Percentiles rank a stretch among this genome's conserved stretches.
Evolutionary conservation across 2,329 filamentous ascomycete genomes (phyloP).

Genomic region (Lasiodiplodia hormozganensis): DNA sequence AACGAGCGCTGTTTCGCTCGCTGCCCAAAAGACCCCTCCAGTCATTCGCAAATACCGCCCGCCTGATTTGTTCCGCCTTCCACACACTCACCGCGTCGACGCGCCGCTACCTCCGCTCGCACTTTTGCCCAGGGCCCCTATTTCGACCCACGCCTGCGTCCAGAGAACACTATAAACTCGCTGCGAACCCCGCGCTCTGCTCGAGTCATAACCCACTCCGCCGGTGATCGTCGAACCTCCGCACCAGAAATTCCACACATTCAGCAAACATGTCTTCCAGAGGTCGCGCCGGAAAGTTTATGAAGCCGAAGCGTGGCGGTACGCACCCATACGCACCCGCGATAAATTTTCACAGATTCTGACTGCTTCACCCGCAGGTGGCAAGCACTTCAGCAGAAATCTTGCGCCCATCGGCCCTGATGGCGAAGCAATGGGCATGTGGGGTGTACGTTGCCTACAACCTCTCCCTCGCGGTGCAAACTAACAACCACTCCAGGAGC

Average conservation of each 20-base stretch:
- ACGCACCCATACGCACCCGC: constrained; percentile 38
- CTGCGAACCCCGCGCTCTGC: constrained; percentile 22
- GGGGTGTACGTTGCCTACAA: constrained; percentile 65
- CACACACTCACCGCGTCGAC: neutral
- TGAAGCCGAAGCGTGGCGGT: constrained; percentile 93
- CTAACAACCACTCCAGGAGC: constrained; percentile 40
- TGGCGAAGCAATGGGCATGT: constrained; percentile 88
- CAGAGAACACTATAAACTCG: neutral
- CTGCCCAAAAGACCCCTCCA: constrained; percentile 17
- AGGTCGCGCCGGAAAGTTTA: constrained; percentile 91
- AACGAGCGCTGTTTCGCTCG: constrained; percentile 27
- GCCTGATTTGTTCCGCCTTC: constrained; percentile 1
- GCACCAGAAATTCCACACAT: constrained; percentile 16
- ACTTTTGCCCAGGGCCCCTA: neutral
- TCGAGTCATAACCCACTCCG: constrained; percentile 13
- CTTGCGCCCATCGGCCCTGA: constrained; percentile 87
- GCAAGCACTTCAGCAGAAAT: constrained; percentile 94
- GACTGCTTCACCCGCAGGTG: constrained; percentile 63
- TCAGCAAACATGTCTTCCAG: constrained; percentile 59
- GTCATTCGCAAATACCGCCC: constrained; percentile 21
- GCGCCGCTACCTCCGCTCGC: neutral
- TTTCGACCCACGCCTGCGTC: neutral
- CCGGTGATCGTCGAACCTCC: constrained; percentile 5
- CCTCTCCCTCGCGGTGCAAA: constrained; percentile 4
- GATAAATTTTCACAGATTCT: neutral